Evolutionary conservation across 306 rosid genomes (phyloP).

Genomic region (Trifolium repens): DNA sequence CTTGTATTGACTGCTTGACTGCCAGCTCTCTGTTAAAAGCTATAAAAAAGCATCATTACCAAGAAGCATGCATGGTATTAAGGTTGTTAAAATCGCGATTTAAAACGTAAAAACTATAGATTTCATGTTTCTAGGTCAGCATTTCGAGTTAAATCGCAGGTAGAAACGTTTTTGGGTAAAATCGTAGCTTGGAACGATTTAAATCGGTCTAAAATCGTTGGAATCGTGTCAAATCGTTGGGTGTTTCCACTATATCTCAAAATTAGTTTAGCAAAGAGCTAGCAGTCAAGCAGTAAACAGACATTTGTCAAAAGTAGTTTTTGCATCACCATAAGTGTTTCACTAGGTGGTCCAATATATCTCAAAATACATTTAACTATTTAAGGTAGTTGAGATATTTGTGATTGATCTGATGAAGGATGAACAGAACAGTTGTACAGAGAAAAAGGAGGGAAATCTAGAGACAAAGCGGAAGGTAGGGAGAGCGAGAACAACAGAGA

Average conservation of each 20-base stretch:
- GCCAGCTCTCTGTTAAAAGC: too few species aligned
- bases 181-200: too few species aligned
- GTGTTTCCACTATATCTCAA: too few species aligned
- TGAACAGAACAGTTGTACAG: not conserved
- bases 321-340: constrained; percentile 6
- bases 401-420: constrained; percentile 16
- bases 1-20: too few species aligned
- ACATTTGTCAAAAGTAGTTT: constrained; percentile 8
- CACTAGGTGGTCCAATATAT: constrained; percentile 4
- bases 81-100: too few species aligned
- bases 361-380: constrained; percentile 2
- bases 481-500: constrained; percentile 2
- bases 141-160: too few species aligned
- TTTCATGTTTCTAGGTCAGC: too few species aligned
- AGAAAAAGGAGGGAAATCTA: constrained; percentile 2
- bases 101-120: too few species aligned
- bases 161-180: too few species aligned
- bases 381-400: not conserved
- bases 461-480: constrained; percentile 1
- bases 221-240: too few species aligned
- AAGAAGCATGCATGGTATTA: not conserved
- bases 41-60: constrained; percentile 9
- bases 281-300: not conserved
- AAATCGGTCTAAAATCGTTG: too few species aligned
- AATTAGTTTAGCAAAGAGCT: not conserved